A percentile compares a stretch with the other conserved stretches of the same genome.
These are phyloP conservation scores for Gnetum montanum DNA, from an alignment of 75 land plant species.

Conservation along the genomic window DNA sequence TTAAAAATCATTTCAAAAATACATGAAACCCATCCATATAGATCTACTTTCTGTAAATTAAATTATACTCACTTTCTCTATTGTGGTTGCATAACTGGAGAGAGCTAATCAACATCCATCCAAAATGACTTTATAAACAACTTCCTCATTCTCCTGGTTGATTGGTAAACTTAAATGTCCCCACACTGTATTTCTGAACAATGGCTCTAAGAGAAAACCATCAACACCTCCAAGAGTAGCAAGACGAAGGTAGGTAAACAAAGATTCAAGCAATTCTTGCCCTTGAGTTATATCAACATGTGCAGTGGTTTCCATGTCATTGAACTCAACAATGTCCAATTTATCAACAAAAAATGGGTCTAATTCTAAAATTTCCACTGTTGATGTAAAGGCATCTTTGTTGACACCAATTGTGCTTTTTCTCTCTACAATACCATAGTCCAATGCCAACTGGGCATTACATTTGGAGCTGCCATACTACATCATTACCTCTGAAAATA, in stretches of 20 bases:
- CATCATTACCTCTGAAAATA: conserved; percentile 46
- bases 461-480: conserved; percentile 88
- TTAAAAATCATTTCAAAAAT: too few relatives aligned
- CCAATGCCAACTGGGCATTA: conserved; percentile 31
- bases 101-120: conserved; percentile 65
- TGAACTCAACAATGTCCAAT: conserved; percentile 78
- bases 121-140: conserved; percentile 55
- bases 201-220: conserved; percentile 80
- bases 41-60: too few relatives aligned
- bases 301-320: conserved; percentile 55
- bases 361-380: conserved; percentile 59
- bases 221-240: conserved; percentile 76
- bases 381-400: neutral
- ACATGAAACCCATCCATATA: too few relatives aligned
- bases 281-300: conserved; percentile 63
- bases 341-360: conserved; percentile 88
- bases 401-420: neutral
- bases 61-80: conserved; percentile 82
- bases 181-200: conserved; percentile 84
- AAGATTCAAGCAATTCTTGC: conserved; percentile 47
- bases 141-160: conserved; percentile 82
- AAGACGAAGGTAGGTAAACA: conserved; percentile 73
- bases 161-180: conserved; percentile 71
- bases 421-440: conserved; percentile 75
- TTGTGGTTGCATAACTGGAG: conserved; percentile 54